phyloP scores from a whole-genome alignment of 345 rosid species.

The Aquilaria yunnanensis region DNA sequence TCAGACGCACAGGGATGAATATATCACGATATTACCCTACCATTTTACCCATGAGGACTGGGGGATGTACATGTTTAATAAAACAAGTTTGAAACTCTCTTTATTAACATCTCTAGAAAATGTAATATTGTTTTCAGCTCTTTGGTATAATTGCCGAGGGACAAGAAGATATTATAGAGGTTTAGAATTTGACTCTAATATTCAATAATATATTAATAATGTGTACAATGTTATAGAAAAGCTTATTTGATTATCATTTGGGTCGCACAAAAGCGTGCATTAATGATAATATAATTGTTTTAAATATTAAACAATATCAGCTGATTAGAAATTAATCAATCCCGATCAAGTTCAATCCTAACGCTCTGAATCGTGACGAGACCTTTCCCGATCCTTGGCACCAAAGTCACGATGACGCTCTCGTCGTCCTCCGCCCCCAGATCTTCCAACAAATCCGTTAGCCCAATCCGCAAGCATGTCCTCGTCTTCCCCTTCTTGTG shows the following conservation, averaged over 20 bases:
- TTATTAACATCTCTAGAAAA: too few relatives aligned
- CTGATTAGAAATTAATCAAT: conserved; percentile 10
- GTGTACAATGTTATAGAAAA: neutral
- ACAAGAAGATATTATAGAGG: too few relatives aligned
- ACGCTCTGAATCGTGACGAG: conserved; percentile 29
- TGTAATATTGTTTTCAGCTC: too few relatives aligned
- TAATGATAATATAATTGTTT: neutral
- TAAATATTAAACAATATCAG: neutral
- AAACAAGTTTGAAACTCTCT: too few relatives aligned
- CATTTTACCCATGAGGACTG: too few relatives aligned
- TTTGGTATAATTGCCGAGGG: too few relatives aligned
- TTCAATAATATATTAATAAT: neutral
- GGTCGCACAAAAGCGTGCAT: neutral
- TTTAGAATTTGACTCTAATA: too few relatives aligned
- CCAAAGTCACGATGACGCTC: conserved; percentile 39
- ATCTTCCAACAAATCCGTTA: conserved; percentile 48
- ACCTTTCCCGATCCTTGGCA: conserved; percentile 28
- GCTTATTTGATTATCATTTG: neutral
- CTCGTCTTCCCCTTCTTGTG: conserved; percentile 32
- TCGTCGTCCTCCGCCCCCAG: conserved; percentile 47
- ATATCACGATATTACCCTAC: too few relatives aligned
- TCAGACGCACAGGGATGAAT: too few relatives aligned
- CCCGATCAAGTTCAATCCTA: conserved; percentile 28
- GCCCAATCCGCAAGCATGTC: conserved; percentile 34
- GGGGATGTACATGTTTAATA: too few relatives aligned